phyloP scores from a whole-genome alignment of 768 basidiomycete genomes.

The Exidia glandulosa region DNA sequence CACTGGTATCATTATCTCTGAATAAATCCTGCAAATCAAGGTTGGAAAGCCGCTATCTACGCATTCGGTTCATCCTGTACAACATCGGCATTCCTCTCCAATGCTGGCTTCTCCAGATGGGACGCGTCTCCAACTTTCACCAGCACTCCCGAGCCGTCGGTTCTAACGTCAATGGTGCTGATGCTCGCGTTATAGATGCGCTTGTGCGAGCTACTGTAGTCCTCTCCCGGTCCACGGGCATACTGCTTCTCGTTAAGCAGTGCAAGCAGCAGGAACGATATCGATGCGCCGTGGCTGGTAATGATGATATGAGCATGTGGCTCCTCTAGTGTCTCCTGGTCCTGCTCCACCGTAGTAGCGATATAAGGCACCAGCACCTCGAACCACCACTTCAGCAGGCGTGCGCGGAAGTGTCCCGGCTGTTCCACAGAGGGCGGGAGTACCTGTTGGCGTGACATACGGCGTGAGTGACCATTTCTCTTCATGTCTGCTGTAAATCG shows the following conservation, averaged over 20 bases:
- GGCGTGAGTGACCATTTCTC: constrained; percentile 2
- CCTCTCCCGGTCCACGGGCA: constrained; percentile 21
- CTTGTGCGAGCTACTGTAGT: constrained; percentile 17
- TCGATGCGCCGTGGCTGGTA: constrained; percentile 58
- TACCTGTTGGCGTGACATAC: constrained; percentile 6
- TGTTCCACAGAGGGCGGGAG: constrained; percentile 28
- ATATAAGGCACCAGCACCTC: constrained; percentile 22
- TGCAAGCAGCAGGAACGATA: constrained; percentile 16
- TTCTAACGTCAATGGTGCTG: constrained; percentile 44
- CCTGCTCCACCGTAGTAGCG: constrained; percentile 15
- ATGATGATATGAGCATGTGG: constrained; percentile 39
- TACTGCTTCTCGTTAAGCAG: constrained; percentile 22
- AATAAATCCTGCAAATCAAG: too few species aligned
- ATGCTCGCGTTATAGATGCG: constrained; percentile 41
- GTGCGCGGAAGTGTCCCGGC: constrained; percentile 28
- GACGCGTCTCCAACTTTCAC: constrained; percentile 42
- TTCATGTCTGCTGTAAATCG: neutral
- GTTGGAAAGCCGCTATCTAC: too few species aligned
- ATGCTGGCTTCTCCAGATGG: constrained; percentile 34
- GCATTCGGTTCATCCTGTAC: too few species aligned
- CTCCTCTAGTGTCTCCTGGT: constrained; percentile 8
- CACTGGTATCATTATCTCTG: too few species aligned
- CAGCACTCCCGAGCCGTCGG: constrained; percentile 28
- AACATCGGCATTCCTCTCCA: constrained; percentile 41
- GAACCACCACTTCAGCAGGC: constrained; percentile 57